phyloP scores from a whole-genome alignment of 2,329 filamentous ascomycete species.

The Cadophora luteo-olivacea region DNA sequence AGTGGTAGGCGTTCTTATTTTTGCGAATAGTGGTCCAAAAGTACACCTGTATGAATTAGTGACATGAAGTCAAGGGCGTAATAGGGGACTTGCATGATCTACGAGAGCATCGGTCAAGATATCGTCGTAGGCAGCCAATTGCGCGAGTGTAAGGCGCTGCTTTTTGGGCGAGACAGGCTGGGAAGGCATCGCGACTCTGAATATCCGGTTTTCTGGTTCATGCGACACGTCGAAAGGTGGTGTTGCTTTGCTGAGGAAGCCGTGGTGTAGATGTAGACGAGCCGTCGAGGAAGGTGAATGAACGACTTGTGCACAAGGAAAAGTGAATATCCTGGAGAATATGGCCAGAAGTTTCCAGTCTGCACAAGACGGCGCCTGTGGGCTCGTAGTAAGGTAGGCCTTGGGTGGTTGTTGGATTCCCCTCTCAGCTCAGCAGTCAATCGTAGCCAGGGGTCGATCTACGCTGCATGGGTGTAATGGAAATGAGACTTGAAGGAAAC shows the following conservation, averaged over 20 bases:
- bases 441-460: slow-evolving; percentile 20
- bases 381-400: not conserved
- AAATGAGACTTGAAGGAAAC: not conserved
- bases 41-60: slow-evolving; percentile 68
- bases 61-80: slow-evolving; percentile 8
- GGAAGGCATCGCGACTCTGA: slow-evolving; percentile 48
- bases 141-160: slow-evolving; percentile 81
- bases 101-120: slow-evolving; percentile 93
- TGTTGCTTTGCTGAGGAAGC: slow-evolving; percentile 22
- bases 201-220: slow-evolving; percentile 21
- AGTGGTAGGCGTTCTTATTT: slow-evolving; percentile 85
- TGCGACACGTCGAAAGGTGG: slow-evolving; percentile 28
- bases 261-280: not conserved
- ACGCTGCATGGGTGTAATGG: slow-evolving; percentile 13
- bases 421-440: slow-evolving; percentile 27
- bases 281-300: not conserved
- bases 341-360: not conserved
- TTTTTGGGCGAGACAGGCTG: slow-evolving; percentile 60
- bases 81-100: slow-evolving; percentile 76
- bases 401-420: not conserved
- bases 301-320: slow-evolving; percentile 19
- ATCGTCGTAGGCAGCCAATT: slow-evolving; percentile 93
- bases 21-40: slow-evolving; percentile 98
- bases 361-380: not conserved
- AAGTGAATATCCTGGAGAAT: slow-evolving; percentile 12